Conservation (phyloP, 2,329 filamentous ascomycete genomes). For the Alternaria arbusti region DNA sequence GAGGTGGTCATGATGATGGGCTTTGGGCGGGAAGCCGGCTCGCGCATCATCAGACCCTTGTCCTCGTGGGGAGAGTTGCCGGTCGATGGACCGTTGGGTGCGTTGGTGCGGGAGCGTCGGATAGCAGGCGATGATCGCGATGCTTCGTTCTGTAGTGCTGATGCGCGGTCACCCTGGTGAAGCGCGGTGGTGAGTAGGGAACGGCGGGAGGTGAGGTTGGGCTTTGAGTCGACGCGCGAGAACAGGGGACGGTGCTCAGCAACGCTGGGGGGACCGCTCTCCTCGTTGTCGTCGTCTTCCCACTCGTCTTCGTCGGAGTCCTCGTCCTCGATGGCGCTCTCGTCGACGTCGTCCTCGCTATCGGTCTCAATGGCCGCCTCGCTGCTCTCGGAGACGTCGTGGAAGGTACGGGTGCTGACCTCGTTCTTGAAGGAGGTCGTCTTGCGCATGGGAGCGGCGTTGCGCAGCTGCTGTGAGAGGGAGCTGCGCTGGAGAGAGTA, state of each 20-base stretch:
- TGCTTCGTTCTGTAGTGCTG: conserved; percentile 71
- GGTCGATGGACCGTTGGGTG: conserved; percentile 70
- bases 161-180: conserved; percentile 76
- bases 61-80: conserved; percentile 63
- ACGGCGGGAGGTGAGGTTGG: conserved; percentile 81
- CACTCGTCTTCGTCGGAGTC: conserved; percentile 56
- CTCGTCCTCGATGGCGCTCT: conserved; percentile 69
- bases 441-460: conserved; percentile 66
- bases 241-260: conserved; percentile 78
- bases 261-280: conserved; percentile 82
- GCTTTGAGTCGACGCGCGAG: conserved; percentile 86
- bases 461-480: conserved; percentile 60
- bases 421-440: conserved; percentile 82
- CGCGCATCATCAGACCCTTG: conserved; percentile 65
- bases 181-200: conserved; percentile 92
- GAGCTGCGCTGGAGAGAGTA: conserved; percentile 60
- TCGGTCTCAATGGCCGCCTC: conserved; percentile 66
- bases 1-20: conserved; percentile 78
- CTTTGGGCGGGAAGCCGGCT: conserved; percentile 70
- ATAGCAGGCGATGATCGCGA: conserved; percentile 62
- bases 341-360: conserved; percentile 64
- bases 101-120: conserved; percentile 68
- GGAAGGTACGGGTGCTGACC: conserved; percentile 70
- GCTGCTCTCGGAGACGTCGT: conserved; percentile 62
- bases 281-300: conserved; percentile 72